Evolutionary conservation across 345 rosid genomes (phyloP).

Genomic region (Litchi chinensis): DNA sequence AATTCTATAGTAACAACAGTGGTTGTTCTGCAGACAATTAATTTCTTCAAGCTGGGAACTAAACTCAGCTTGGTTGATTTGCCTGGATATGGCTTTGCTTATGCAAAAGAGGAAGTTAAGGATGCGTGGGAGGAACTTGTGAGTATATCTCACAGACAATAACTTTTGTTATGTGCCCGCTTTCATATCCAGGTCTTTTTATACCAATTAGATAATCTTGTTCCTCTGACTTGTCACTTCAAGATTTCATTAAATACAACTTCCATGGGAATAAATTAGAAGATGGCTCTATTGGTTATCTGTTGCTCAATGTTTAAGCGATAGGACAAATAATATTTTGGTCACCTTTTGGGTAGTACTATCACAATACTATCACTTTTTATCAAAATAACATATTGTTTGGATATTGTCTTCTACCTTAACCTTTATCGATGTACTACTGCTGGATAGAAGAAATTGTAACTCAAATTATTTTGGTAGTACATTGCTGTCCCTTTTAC

Average conservation of each 20-base stretch:
- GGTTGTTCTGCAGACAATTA: conserved; percentile 71
- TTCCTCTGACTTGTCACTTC: neutral
- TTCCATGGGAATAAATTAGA: neutral
- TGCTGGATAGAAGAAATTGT: neutral
- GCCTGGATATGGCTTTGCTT: conserved; percentile 99
- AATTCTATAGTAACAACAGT: conserved; percentile 20
- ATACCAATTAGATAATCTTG: neutral
- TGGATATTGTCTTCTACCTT: neutral
- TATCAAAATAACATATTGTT: neutral
- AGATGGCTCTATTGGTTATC: neutral
- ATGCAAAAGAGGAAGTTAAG: conserved; percentile 93
- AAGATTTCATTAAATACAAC: neutral
- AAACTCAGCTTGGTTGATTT: conserved; percentile 84
- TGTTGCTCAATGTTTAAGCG: neutral
- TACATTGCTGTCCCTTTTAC: neutral
- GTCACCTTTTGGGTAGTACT: neutral
- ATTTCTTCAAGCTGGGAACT: conserved; percentile 80
- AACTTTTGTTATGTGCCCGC: neutral
- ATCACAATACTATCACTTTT: neutral
- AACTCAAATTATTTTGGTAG: neutral
- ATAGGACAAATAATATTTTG: neutral
- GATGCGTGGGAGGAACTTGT: conserved; percentile 99
- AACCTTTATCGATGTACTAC: neutral
- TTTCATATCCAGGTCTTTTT: neutral
- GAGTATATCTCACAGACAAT: conserved; percentile 39